Percentiles rank a stretch among this genome's conserved stretches.
phyloP scores from a whole-genome alignment of 805 yeast genomes.

The Maudiozyma pseudohumilis region DNA sequence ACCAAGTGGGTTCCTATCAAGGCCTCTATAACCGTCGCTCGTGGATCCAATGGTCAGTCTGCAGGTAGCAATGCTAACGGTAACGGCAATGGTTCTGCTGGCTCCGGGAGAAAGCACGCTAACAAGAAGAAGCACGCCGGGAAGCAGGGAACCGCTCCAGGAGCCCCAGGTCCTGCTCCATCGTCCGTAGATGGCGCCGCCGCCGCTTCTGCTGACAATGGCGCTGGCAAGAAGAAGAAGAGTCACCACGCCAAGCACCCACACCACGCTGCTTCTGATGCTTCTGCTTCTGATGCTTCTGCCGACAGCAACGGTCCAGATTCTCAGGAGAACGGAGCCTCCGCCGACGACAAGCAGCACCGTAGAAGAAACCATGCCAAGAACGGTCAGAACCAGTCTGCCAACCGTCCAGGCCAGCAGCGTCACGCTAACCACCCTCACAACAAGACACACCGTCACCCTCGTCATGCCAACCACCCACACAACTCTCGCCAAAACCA shows the following conservation, averaged over 20 bases:
- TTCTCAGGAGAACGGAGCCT: not conserved
- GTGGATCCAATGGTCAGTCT: conserved; percentile 5
- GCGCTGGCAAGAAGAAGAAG: not conserved
- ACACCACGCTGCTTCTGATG: too few relatives aligned
- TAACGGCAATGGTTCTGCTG: conserved; percentile 6
- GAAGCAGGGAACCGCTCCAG: conserved; percentile 2
- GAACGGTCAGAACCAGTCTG: not conserved
- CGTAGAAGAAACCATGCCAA: conserved; percentile 16
- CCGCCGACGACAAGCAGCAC: conserved; percentile 2
- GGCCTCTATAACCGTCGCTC: conserved; percentile 40
- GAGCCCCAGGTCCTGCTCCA: not conserved
- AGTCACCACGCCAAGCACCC: too few relatives aligned
- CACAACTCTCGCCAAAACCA: conserved; percentile 12
- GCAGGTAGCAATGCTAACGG: conserved; percentile 6
- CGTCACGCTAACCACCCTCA: conserved; percentile 5
- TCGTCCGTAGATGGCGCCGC: not conserved
- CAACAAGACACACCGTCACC: conserved; percentile 6
- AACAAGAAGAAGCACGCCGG: conserved; percentile 6
- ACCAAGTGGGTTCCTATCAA: conserved; percentile 63
- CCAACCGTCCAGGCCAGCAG: conserved; percentile 2
- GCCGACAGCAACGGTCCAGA: not conserved
- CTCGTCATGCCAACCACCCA: conserved; percentile 1
- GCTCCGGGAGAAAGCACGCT: conserved; percentile 6
- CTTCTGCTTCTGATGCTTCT: not conserved
- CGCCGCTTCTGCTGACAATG: not conserved